Evolutionary conservation across 1,284 basidiomycete species (phyloP), one percentile per base, ranked within the genome.

Genomic region (Cutaneotrichosporon arboriforme): DNA sequence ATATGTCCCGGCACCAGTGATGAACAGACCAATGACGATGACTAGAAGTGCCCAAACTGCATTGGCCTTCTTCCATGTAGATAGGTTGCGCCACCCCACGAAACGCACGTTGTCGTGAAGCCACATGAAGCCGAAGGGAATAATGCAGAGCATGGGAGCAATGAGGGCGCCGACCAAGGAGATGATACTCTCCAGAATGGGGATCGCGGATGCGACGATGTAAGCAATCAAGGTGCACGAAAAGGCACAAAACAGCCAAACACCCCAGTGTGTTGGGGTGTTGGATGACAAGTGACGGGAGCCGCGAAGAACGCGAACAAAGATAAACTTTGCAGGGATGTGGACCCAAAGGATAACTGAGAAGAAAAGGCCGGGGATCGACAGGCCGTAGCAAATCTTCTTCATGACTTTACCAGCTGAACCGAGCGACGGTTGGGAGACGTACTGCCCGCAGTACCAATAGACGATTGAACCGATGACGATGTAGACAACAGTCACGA

Each of bases 371-470:
- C 69, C 73, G 5, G 72, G 73, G 13, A 76, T 52, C 8, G 74
- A 69, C 22, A 77, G 55, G 12, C 72, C 75, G 58, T 75, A 77
- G 31, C 61, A 62, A 46, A 77, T 61, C 48, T 70, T 69, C 63
- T 76, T 74, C 54, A 76, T 64, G 20, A 71, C 46, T 1, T 55
- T 44, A 40, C 75, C 75, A 15, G 73, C 70, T 4, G 64, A 64
- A 2, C 72, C 72, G 20, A 74, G 67, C 9, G 73, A 70, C 1
- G 74, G 74, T 15, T 60, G 58, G 17, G 72, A 63, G 35, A 76
- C 63, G 49, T 69, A 71, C 52, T 71, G 65, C 5, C 75, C 74
- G 44, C 67, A 69, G 61, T 60, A 72, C 55, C 57, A 59, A 60
- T 67, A 57, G 43, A 61, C 47, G 35, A 54, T 46, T 14, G 60